Conservation (phyloP, 768 basidiomycete genomes). For the Coprinopsis cinerea region DNA sequence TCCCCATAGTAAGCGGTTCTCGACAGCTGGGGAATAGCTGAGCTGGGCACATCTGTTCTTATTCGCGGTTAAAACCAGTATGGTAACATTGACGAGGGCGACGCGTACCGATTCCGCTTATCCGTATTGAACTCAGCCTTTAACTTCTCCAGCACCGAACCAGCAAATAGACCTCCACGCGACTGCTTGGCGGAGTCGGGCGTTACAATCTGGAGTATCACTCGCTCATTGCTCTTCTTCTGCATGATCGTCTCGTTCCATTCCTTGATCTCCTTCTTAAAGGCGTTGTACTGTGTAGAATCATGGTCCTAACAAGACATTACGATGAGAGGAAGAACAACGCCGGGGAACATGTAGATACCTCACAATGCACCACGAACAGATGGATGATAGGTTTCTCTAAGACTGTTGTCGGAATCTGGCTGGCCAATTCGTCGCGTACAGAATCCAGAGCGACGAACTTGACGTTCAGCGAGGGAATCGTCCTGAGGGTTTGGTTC, state of each 20-base stretch:
- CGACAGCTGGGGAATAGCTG: constrained; percentile 63
- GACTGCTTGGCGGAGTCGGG: constrained; percentile 53
- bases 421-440: constrained; percentile 70
- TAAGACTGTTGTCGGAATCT: constrained; percentile 70
- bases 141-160: constrained; percentile 83
- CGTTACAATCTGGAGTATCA: constrained; percentile 78
- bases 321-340: neutral
- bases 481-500: constrained; percentile 53
- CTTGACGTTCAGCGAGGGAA: constrained; percentile 81
- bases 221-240: constrained; percentile 87
- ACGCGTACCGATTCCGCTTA: constrained; percentile 71
- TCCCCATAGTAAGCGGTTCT: constrained; percentile 79
- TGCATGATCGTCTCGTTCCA: constrained; percentile 69
- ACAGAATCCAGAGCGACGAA: constrained; percentile 62
- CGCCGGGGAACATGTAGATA: constrained; percentile 21
- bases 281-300: constrained; percentile 70
- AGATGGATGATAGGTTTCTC: constrained; percentile 86
- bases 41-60: constrained; percentile 71
- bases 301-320: constrained; percentile 45
- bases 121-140: constrained; percentile 86
- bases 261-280: constrained; percentile 86
- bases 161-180: constrained; percentile 71
- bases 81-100: neutral
- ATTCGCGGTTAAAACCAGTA: too few species aligned
- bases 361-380: constrained; percentile 86